These are phyloP conservation scores for Cyberlindnera xishuangbannaensis DNA, from an alignment of 805 yeast species.

Conservation along the genomic window DNA sequence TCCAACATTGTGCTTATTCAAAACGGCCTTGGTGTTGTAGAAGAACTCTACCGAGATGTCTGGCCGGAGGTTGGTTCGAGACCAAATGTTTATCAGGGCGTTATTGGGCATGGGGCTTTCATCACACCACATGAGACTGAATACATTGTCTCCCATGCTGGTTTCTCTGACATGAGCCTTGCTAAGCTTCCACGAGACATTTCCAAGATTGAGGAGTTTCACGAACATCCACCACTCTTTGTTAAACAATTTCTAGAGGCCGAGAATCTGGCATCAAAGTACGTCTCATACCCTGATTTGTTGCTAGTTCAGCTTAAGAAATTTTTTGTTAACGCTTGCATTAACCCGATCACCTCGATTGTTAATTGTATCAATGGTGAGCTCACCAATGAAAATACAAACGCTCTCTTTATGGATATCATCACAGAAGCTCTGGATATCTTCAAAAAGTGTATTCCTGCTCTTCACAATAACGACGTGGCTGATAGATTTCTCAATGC, in stretches of 20 bases:
- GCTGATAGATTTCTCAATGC: conserved; percentile 21
- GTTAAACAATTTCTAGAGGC: conserved; percentile 26
- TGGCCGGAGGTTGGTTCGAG: conserved; percentile 45
- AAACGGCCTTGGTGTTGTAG: conserved; percentile 84
- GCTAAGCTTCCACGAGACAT: conserved; percentile 46
- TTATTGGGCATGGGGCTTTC: conserved; percentile 80
- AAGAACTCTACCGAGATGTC: conserved; percentile 41
- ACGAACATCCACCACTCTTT: conserved; percentile 14
- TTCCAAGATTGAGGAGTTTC: conserved; percentile 7
- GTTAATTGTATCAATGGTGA: conserved; percentile 77
- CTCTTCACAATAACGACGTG: conserved; percentile 21
- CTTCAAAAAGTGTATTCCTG: conserved; percentile 28
- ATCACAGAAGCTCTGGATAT: conserved; percentile 30
- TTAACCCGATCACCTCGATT: conserved; percentile 78
- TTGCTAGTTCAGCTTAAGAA: conserved; percentile 66
- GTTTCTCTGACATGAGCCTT: conserved; percentile 56
- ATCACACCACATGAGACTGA: conserved; percentile 27
- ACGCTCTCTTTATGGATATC: conserved; percentile 27
- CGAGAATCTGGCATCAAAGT: conserved; percentile 24
- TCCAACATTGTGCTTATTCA: conserved; percentile 72
- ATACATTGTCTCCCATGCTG: conserved; percentile 54
- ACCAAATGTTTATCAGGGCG: conserved; percentile 69
- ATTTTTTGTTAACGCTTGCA: conserved; percentile 72
- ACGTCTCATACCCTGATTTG: conserved; percentile 40
- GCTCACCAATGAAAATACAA: conserved; percentile 41